Evolutionary conservation across 225 moss, liverwort and hornwort genomes (phyloP).

Genomic region (Straminergon stramineum): DNA sequence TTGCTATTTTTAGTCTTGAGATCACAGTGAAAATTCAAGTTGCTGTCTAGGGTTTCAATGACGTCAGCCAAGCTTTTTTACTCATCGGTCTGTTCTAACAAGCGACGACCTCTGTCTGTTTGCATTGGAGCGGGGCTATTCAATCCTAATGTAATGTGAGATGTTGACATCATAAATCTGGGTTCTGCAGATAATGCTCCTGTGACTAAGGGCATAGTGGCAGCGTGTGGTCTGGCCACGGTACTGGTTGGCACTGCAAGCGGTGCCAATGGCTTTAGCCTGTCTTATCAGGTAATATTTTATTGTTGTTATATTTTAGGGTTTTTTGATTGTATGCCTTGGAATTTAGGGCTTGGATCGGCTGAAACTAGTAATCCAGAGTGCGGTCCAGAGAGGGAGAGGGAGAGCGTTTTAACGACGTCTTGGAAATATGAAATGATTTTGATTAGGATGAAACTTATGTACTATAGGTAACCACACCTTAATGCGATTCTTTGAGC

Average conservation of each 20-base stretch:
- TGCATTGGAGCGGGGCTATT: not conserved
- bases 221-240: slow-evolving; percentile 69
- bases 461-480: not conserved
- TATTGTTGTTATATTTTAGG: not conserved
- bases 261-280: slow-evolving; percentile 66
- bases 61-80: not conserved
- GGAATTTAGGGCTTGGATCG: not conserved
- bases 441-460: not conserved
- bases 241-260: slow-evolving; percentile 78
- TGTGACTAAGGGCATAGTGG: slow-evolving; percentile 78
- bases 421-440: not conserved
- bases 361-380: not conserved
- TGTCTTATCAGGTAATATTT: slow-evolving; percentile 67
- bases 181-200: slow-evolving; percentile 77
- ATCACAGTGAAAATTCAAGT: not conserved
- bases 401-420: not conserved
- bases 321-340: not conserved
- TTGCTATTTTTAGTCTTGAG: not conserved
- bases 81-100: not conserved
- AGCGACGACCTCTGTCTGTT: not conserved
- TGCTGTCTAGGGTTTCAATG: not conserved
- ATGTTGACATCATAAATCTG: not conserved
- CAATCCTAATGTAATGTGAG: not conserved
- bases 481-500: not conserved
- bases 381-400: not conserved